Percentiles rank a stretch among this genome's conserved stretches.
Conservation (phyloP, 2,329 filamentous ascomycete genomes). For the Basipetospora chlamydospora region DNA sequence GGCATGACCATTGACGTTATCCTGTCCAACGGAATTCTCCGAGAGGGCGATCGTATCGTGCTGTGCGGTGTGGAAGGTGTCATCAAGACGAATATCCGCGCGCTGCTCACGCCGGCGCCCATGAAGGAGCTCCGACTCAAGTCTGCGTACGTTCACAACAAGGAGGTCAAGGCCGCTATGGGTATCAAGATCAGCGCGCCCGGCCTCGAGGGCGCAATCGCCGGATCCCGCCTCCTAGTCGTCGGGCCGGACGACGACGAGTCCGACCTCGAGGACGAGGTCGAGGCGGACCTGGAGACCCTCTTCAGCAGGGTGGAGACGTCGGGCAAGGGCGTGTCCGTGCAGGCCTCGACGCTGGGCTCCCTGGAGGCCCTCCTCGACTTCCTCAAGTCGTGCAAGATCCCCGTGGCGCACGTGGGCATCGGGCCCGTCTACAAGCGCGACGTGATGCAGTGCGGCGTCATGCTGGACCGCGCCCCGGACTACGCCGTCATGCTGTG, state of each 20-base stretch:
- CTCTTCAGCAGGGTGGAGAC: slow-evolving; percentile 85
- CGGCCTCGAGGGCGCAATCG: slow-evolving; percentile 88
- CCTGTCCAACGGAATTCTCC: slow-evolving; percentile 85
- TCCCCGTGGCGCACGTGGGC: slow-evolving; percentile 91
- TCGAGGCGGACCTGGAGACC: slow-evolving; percentile 85
- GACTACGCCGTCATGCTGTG: slow-evolving; percentile 99
- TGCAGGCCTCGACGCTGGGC: slow-evolving; percentile 93
- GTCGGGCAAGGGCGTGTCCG: slow-evolving; percentile 84
- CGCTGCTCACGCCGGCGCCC: slow-evolving; percentile 80
- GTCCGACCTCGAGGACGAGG: slow-evolving; percentile 90
- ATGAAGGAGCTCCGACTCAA: slow-evolving; percentile 92
- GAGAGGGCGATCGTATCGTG: slow-evolving; percentile 88
- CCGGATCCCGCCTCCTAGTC: slow-evolving; percentile 85
- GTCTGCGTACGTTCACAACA: slow-evolving; percentile 95
- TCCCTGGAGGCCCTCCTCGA: slow-evolving; percentile 92
- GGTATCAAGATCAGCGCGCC: slow-evolving; percentile 98
- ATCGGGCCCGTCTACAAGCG: slow-evolving; percentile 97
- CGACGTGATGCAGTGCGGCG: slow-evolving; percentile 87
- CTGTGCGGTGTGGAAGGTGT: slow-evolving; percentile 93
- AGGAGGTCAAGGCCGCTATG: slow-evolving; percentile 94
- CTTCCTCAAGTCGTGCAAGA: slow-evolving; percentile 91
- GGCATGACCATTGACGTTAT: slow-evolving; percentile 98
- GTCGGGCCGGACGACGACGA: slow-evolving; percentile 93
- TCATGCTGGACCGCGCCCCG: slow-evolving; percentile 90
- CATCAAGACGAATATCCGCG: slow-evolving; percentile 89